These are phyloP conservation scores for Rubus parviflorus DNA, from an alignment of 306 rosid genomes.

Conservation along the genomic window DNA sequence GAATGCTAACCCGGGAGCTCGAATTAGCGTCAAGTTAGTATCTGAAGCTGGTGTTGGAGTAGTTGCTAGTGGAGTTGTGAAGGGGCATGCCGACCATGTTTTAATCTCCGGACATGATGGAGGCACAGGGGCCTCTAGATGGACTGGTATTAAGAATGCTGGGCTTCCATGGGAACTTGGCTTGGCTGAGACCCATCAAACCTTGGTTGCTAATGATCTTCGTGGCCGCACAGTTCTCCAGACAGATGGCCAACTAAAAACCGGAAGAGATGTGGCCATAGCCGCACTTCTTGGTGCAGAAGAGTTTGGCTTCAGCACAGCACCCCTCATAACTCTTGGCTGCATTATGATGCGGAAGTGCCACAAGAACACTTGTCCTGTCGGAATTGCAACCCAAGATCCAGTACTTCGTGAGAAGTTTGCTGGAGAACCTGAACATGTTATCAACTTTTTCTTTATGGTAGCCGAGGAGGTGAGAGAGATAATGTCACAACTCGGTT, in stretches of 20 bases:
- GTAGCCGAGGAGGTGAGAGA: constrained; percentile 94
- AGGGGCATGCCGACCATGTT: constrained; percentile 98
- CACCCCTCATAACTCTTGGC: constrained; percentile 96
- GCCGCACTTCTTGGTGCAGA: constrained; percentile 99
- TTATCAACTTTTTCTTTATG: constrained; percentile 94
- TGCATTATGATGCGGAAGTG: constrained; percentile 99
- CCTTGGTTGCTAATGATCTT: constrained; percentile 91
- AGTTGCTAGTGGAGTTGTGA: constrained; percentile 99
- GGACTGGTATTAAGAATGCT: constrained; percentile 99
- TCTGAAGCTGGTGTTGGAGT: constrained; percentile 99
- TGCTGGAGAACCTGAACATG: constrained; percentile 99
- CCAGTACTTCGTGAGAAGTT: constrained; percentile 97
- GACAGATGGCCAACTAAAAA: constrained; percentile 98
- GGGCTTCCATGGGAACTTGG: constrained; percentile 99
- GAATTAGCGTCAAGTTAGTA: constrained; percentile 94
- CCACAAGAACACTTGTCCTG: constrained; percentile 98
- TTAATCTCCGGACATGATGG: constrained; percentile 98
- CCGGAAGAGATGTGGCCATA: constrained; percentile 98
- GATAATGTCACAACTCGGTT: constrained; percentile 89
- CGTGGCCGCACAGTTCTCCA: constrained; percentile 96
- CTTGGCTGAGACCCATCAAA: constrained; percentile 98
- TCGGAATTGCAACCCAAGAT: constrained; percentile 98
- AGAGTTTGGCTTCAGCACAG: constrained; percentile 99
- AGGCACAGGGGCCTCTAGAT: constrained; percentile 99
- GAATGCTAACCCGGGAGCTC: constrained; percentile 94